Base-by-base conservation (phyloP, 2,329 filamentous ascomycete species). In the Trichoderma sp. region DNA sequence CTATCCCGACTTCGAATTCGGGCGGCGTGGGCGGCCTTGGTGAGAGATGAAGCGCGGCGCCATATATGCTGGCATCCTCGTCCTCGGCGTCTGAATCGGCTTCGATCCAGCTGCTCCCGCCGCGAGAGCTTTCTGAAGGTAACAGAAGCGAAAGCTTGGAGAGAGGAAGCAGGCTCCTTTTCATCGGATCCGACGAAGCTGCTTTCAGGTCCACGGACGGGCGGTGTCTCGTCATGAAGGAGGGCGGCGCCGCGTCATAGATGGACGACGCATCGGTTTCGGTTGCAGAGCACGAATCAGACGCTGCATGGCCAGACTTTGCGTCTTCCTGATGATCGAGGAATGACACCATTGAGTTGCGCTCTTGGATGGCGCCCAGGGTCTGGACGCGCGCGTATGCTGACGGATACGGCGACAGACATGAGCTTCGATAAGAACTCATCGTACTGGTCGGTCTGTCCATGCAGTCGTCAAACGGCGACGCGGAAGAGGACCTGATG, bases 41-140 rank as follows among this genome's bases (percentile, higher is more conserved):
- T 12, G 74, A 74, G 14, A 75, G 67, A 7, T 70, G 58, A 43
- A 63, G 44, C 21, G 15, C 24, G 26, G 51, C n/a, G 34, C 45
- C 44, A 41, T 65, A 39, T 57, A 70, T 68, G 12, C 51, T 39
- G 28, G 28, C 50, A 5, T 69, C 64, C 30, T 63, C 60, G 5
- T 72, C 70, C 9, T 76, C 75, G 2, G 71, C 69, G 48, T 78
- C 77, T 2, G 76, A 77, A 41, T 78, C 76, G 15, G 69, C 67
- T 19, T 78, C 77, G 7, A 79, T 75, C 78, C 78, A 79, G 57
- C 76, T 79, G 51, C 73, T 70, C 21, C 72, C 71, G 28, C 69
- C 68, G 47, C 67, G 67, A 51, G 62, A 67, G 24, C 71, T 68
- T 15, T 51, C 52, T 12, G 62, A 56, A 21, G 50, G 55, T 7